Conservation (phyloP, 257 asterid genomes). For the Vinca minor region DNA sequence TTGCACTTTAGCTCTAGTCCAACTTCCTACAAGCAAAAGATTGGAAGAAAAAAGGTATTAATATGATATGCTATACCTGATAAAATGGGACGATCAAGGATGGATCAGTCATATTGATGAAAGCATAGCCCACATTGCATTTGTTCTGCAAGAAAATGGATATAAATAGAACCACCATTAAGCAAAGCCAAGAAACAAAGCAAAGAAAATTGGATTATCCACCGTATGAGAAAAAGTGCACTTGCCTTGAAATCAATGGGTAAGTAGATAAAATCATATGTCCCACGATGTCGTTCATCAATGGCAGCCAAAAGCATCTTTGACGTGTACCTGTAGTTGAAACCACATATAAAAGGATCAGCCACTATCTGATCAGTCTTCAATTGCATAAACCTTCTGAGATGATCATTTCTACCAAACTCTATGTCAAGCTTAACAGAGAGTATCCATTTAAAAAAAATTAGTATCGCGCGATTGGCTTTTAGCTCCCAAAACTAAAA, state of each 20-base stretch:
- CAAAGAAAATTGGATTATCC: neutral
- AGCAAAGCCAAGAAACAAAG: neutral
- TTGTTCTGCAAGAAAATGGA: constrained; percentile 67
- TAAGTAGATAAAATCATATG: constrained; percentile 89
- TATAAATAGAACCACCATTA: constrained; percentile 8
- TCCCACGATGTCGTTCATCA: constrained; percentile 92
- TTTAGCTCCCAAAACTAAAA: neutral
- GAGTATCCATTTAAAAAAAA: neutral
- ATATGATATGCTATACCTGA: constrained; percentile 37
- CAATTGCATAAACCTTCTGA: neutral
- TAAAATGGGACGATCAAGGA: constrained; percentile 72
- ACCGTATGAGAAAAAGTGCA: neutral
- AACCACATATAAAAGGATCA: too few species aligned
- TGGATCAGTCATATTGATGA: constrained; percentile 94
- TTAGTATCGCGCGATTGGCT: neutral
- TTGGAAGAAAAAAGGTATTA: neutral
- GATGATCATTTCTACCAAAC: neutral
- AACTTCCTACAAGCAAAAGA: neutral
- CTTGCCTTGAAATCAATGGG: constrained; percentile 97
- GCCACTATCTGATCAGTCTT: neutral
- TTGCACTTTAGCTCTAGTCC: neutral
- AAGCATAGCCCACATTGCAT: constrained; percentile 98
- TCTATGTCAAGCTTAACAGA: neutral
- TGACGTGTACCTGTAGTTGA: constrained; percentile 96
- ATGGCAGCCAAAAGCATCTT: constrained; percentile 98